Conservation (phyloP, 148 eudicot species). For the Diospyros lotus region DNA sequence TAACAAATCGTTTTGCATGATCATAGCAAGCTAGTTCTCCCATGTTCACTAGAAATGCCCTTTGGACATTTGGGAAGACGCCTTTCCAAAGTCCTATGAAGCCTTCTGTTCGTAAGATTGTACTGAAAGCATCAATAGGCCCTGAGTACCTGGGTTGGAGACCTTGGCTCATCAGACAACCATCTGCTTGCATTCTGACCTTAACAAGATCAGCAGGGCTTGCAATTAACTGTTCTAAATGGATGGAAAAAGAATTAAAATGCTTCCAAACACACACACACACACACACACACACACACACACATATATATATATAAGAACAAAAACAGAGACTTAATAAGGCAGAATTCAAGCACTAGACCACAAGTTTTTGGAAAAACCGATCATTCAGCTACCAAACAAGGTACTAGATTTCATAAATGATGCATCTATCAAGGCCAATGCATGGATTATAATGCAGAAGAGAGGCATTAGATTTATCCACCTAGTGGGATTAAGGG, state of each 20-base stretch:
- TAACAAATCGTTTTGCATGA: constrained; percentile 67
- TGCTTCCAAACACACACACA: background rate
- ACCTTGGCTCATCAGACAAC: constrained; percentile 57
- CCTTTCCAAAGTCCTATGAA: constrained; percentile 78
- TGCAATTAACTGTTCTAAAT: constrained; percentile 61
- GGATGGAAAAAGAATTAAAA: constrained; percentile 13
- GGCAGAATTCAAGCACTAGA: background rate
- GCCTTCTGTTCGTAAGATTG: constrained; percentile 60
- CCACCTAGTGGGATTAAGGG: too few species aligned
- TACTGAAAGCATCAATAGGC: constrained; percentile 53
- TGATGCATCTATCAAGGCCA: background rate
- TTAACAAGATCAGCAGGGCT: constrained; percentile 96
- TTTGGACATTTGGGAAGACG: constrained; percentile 68
- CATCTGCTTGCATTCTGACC: constrained; percentile 92
- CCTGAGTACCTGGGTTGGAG: constrained; percentile 63
- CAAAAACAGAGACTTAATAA: background rate
- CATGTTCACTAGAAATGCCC: constrained; percentile 92
- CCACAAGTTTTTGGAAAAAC: constrained; percentile 2
- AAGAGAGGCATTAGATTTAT: background rate
- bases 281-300: background rate
- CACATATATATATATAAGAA: too few species aligned
- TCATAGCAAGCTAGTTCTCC: constrained; percentile 93
- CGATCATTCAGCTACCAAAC: background rate
- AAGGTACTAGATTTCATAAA: background rate
- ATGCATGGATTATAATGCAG: background rate